These are phyloP conservation scores for Plantago lanceolata DNA, from an alignment of 305 asterid species.

Conservation along the genomic window DNA sequence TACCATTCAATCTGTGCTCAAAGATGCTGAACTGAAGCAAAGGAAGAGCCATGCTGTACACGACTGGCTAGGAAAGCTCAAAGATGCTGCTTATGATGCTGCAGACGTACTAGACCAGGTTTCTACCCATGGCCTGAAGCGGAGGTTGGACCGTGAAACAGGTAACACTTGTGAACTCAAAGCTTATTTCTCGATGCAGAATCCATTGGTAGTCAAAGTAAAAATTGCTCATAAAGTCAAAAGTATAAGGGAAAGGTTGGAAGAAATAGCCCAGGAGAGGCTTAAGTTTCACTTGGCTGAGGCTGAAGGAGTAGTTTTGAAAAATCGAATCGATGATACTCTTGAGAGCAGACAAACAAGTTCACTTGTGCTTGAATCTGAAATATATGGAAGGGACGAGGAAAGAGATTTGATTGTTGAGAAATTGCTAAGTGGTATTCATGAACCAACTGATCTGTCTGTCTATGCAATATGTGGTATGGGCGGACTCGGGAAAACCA, in stretches of 20 bases:
- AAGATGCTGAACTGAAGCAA: constrained; percentile 28
- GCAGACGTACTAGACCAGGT: constrained; percentile 35
- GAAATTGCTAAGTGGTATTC: background rate
- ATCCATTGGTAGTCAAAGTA: constrained; percentile 9
- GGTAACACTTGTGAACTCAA: constrained; percentile 1
- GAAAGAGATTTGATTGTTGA: constrained; percentile 26
- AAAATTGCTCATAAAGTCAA: constrained; percentile 14
- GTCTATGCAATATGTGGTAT: constrained; percentile 28
- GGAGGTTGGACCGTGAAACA: constrained; percentile 18
- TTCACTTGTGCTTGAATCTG: constrained; percentile 28
- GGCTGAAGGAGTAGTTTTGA: constrained; percentile 15
- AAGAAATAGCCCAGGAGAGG: constrained; percentile 18
- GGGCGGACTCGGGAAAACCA: constrained; percentile 7
- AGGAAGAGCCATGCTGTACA: constrained; percentile 14
- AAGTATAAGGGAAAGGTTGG: constrained; percentile 14
- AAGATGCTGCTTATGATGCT: constrained; percentile 30
- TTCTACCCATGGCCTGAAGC: constrained; percentile 18
- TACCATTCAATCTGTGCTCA: constrained; percentile 21
- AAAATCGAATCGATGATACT: constrained; percentile 10
- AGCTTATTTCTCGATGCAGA: background rate
- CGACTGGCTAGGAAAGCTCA: constrained; percentile 33
- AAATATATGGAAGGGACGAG: constrained; percentile 33
- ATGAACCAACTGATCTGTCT: constrained; percentile 19
- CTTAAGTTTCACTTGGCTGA: constrained; percentile 6
- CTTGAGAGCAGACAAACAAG: constrained; percentile 20